Base-by-base conservation (phyloP, 192 early-diverging fungal species). In the Dimargaris cristalligena region DNA sequence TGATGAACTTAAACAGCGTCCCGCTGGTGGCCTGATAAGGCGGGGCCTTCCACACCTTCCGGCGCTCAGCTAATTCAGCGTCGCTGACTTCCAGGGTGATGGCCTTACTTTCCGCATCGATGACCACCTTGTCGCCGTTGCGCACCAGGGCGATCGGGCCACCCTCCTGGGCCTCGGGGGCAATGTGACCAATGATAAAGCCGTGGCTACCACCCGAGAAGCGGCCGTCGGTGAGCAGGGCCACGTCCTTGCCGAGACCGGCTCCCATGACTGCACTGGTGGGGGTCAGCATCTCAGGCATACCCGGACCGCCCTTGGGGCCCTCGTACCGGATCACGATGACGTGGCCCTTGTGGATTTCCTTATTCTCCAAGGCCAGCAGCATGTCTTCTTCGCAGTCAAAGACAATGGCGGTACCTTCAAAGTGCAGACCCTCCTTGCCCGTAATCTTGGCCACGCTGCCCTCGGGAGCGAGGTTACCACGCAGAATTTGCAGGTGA, bases 231-330 rank as follows among this genome's bases (percentile, higher is more conserved):
- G 96, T 99, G 46, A 99, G 76, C 50, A 99, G 75, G 1, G 93
- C 93, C 38, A 99, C 94, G 74, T 97, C 86, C 59, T 96, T 81
- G 63, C 96, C 96, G 60, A 99, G 80, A 16, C 96, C 96, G 4
- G 96, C 93, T 44, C 96, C 96, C 96, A 99, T 99, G 68, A 99
- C 92, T 23, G 92, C 92, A 70, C 82, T 84, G 34, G 91, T 91
- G 20, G 96, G 96, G 13, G 91, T 97, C 68, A 99, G 78, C 96
- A 99, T 99, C 71, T 99, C 96, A 29, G 91, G 90, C 96, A 99
- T 99, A 54, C 96, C 96, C 9, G 96, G 96, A 20, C 92, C 92
- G 62, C 96, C 96, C 75, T 89, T 88, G 31, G 96, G 96, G 2
- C 96, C 96, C 68, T 94, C 91, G 71, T 99, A 96, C 38, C 92